Conservation (phyloP, 768 basidiomycete genomes). For the Plicaturopsis crispa region DNA sequence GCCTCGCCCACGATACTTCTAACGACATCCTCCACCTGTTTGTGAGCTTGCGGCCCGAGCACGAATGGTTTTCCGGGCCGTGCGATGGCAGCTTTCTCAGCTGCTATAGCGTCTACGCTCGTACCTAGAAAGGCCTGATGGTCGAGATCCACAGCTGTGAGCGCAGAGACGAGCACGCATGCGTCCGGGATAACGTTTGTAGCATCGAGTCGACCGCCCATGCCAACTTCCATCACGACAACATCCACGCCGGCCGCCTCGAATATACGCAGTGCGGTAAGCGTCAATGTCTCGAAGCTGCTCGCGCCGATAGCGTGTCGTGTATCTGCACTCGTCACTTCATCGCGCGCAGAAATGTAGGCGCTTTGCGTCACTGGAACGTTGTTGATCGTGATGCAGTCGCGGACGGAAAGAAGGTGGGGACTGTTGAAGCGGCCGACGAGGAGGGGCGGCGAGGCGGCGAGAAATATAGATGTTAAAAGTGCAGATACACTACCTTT, state of each 20-base stretch:
- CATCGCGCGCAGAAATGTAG: slow-evolving; percentile 39
- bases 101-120: slow-evolving; percentile 65
- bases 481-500: slow-evolving; percentile 91
- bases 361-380: slow-evolving; percentile 35
- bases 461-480: slow-evolving; percentile 64
- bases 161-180: slow-evolving; percentile 64
- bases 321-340: slow-evolving; percentile 42
- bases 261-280: slow-evolving; percentile 74
- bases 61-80: slow-evolving; percentile 55
- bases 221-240: slow-evolving; percentile 86
- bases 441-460: slow-evolving; percentile 44
- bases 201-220: slow-evolving; percentile 90
- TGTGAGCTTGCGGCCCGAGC: slow-evolving; percentile 54
- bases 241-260: slow-evolving; percentile 66
- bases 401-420: slow-evolving; percentile 72
- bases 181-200: slow-evolving; percentile 82
- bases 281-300: slow-evolving; percentile 80
- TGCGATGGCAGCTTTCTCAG: slow-evolving; percentile 80
- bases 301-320: slow-evolving; percentile 42
- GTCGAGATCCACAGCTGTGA: slow-evolving; percentile 87
- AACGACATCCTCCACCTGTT: slow-evolving; percentile 38
- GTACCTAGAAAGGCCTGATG: slow-evolving; percentile 87
- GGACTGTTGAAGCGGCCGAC: slow-evolving; percentile 91
- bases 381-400: slow-evolving; percentile 68
- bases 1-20: slow-evolving; percentile 30